Evolutionary conservation across 352 stramenopile species (phyloP), one percentile per base, ranked within the genome.

Genomic region (Pythium vanterpoolii): DNA sequence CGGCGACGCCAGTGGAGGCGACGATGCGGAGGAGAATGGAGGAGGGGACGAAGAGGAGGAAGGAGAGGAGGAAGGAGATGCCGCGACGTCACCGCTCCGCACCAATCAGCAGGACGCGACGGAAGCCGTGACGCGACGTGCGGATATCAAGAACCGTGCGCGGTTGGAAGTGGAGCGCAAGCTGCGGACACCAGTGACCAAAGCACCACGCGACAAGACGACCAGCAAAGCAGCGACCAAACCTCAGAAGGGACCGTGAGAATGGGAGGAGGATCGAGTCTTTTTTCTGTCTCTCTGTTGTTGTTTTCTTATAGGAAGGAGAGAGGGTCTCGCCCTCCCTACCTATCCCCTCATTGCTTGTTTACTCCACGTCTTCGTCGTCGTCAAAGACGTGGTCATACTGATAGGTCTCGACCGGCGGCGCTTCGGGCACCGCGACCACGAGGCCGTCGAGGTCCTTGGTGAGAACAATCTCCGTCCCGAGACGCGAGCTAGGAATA

Each of bases 311-410:
- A 42, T 16, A n/a, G 18, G 14, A 42, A 16, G 8, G 34, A 42
- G 34, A 5, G 34, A n/a, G 34, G 34, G 34, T 42, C 6, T 21
- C 8, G 18, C 34, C 19, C 34, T 42, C 34, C n/a, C n/a, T n/a
- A n/a, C 26, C n/a, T n/a, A n/a, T 42, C 10, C 34, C 9, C 13
- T 18, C 13, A 9, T 18, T 13, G 13, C 24, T 23, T 19, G 27
- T 60, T 69, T 89, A 71, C 13, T 87, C 81, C 63, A 82, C 70
- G 49, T 93, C 81, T 58, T 94, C 70, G 49, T 93, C 81, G 62
- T 94, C 84, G 27, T 96, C 86, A 67, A 87, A 96, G 71, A 93
- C 76, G 66, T 96, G 86, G 30, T 78, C 71, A 72, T 96, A 96
- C 68, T 76, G 50, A 71, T 89, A 96, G 33, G 75, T 90, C 66